These are phyloP conservation scores for Coemansia reversa DNA, from an alignment of 192 early-diverging fungal species.

Conservation along the genomic window DNA sequence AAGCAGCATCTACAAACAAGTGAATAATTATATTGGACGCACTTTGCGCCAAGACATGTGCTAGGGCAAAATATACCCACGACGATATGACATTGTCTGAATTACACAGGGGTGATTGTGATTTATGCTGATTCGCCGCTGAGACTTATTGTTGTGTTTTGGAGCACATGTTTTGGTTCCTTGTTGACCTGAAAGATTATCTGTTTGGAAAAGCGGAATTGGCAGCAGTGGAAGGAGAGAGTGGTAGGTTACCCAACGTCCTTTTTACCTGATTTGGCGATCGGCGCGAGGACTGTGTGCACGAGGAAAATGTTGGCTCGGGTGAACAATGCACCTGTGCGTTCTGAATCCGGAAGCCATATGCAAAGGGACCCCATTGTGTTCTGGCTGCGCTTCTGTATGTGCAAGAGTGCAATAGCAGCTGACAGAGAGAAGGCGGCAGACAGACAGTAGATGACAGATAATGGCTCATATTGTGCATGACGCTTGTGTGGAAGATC, in stretches of 20 bases:
- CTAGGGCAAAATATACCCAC: background rate
- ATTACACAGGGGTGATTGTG: background rate
- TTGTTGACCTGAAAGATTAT: background rate
- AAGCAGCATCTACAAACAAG: background rate
- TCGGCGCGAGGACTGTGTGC: background rate
- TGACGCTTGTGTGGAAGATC: background rate
- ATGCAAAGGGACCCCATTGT: constrained; percentile 1
- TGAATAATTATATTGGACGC: background rate
- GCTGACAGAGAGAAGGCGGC: too few species aligned
- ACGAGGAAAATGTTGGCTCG: background rate
- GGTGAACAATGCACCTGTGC: background rate
- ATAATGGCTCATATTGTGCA: background rate
- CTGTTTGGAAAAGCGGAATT: background rate
- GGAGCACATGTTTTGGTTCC: too few species aligned
- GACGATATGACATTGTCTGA: background rate
- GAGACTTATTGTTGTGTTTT: too few species aligned
- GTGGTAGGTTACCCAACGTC: background rate
- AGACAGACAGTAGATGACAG: background rate
- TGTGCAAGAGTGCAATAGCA: background rate
- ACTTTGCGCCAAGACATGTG: background rate
- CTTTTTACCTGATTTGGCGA: background rate
- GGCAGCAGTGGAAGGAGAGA: background rate
- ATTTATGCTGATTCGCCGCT: too few species aligned
- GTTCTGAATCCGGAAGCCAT: background rate
- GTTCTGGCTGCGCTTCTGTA: background rate